Percentiles rank a stretch among this genome's conserved stretches.
Conservation (phyloP, 2,329 filamentous ascomycete genomes). For the Trichoderma lentiforme region DNA sequence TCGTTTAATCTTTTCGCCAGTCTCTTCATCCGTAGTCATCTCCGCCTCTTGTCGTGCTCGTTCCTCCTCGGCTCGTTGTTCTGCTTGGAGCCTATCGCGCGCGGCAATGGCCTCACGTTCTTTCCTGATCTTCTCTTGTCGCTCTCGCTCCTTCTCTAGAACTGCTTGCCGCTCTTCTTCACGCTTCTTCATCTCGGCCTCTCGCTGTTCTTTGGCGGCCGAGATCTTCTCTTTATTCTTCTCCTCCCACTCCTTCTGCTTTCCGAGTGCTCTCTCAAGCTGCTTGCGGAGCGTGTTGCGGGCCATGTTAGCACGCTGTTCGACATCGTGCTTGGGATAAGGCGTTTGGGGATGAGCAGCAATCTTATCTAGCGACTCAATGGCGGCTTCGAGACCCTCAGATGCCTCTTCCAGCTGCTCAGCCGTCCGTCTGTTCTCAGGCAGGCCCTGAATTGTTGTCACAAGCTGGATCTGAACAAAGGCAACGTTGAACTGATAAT, state of each 20-base stretch:
- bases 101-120: constrained; percentile 80
- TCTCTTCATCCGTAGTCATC: constrained; percentile 76
- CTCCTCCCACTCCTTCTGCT: constrained; percentile 87
- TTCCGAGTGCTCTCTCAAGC: constrained; percentile 77
- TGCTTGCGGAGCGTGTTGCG: constrained; percentile 92
- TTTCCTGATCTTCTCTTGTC: constrained; percentile 77
- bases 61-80: constrained; percentile 49
- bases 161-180: constrained; percentile 71
- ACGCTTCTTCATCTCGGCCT: constrained; percentile 72
- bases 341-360: constrained; percentile 66
- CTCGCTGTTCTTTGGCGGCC: constrained; percentile 73
- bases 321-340: constrained; percentile 85
- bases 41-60: constrained; percentile 59
- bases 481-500: constrained; percentile 96
- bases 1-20: constrained; percentile 74
- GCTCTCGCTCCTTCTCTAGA: constrained; percentile 67
- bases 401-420: constrained; percentile 78
- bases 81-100: constrained; percentile 68
- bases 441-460: constrained; percentile 69
- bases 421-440: constrained; percentile 73
- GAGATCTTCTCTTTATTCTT: constrained; percentile 86
- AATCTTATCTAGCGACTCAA: constrained; percentile 65
- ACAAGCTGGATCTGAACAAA: constrained; percentile 96
- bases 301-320: constrained; percentile 96
- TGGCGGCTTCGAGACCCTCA: constrained; percentile 79